Percentiles rank a stretch among this genome's conserved stretches.
phyloP scores from a whole-genome alignment of 2,329 filamentous ascomycete genomes.

The Paradendryphiella salina region DNA sequence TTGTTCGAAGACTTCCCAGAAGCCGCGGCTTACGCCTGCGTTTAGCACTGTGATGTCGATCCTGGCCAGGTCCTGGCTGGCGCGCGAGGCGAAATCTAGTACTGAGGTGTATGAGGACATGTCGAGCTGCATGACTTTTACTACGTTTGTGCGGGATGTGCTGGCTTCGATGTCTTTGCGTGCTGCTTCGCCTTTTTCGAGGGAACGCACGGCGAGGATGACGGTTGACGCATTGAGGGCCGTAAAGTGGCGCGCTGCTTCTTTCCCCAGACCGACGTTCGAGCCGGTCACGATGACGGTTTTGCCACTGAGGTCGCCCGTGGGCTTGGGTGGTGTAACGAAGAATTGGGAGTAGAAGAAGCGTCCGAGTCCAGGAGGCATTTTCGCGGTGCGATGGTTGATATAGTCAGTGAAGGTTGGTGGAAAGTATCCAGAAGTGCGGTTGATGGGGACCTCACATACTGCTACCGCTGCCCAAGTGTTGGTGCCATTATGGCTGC shows the following conservation, averaged over 20 bases:
- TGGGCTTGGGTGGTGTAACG: conserved; percentile 40
- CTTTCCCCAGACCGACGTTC: conserved; percentile 54
- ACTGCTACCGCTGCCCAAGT: too few relatives aligned
- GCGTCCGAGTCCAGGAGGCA: conserved; percentile 1
- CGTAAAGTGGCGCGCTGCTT: conserved; percentile 52
- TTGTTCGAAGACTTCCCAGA: conserved; percentile 32
- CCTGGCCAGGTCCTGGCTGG: conserved; percentile 25
- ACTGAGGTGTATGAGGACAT: conserved; percentile 48
- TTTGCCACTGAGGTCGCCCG: conserved; percentile 36
- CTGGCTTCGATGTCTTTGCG: conserved; percentile 46
- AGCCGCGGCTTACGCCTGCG: conserved; percentile 41
- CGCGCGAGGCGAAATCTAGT: conserved; percentile 37
- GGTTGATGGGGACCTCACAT: too few relatives aligned
- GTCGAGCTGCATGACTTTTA: conserved; percentile 55
- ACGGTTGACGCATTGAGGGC: conserved; percentile 48
- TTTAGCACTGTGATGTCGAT: conserved; percentile 48
- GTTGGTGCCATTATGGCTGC: too few relatives aligned
- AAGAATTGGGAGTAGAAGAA: conserved; percentile 51
- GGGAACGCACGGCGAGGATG: conserved; percentile 52
- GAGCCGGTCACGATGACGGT: conserved; percentile 55
- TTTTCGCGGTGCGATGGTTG: neutral
- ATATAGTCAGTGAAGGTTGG: neutral
- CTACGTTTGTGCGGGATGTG: conserved; percentile 34
- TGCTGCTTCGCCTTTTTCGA: conserved; percentile 52
- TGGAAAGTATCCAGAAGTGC: too few relatives aligned